Evolutionary conservation across 306 rosid species (phyloP), one percentile per base, ranked within the genome.

Genomic region (Delonix regia): DNA sequence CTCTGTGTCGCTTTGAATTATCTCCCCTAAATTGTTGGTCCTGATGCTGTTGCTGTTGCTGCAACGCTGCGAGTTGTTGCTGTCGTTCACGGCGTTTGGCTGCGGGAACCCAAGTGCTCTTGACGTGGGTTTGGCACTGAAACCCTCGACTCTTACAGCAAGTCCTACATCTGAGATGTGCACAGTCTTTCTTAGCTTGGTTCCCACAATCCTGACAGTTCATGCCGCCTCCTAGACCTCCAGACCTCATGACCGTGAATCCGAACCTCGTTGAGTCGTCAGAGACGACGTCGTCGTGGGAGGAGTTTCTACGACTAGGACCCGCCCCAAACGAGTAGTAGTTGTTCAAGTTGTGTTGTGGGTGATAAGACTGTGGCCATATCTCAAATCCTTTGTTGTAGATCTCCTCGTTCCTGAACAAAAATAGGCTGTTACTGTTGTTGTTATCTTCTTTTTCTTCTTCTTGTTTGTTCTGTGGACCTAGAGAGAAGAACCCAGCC

Each of bases 21-120:
- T 83, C 90, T 7, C 73, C 85, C 27, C 85, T 65, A 33, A 73
- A 45, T 6, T 73, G 75, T 27, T 83, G 69, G 11, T 66, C 44
- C 18, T 70, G 75, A 4, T 89, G 83, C 0, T 80, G 78, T 0
- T 80, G 78, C 9, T 85, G 88, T 4, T 83, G 88, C 22, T 87
- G 91, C 11, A 87, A 62, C 7, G 81, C 72, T 0, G 89, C 45
- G 28, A 86, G 87, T 33, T 90, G 95, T 30, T 91, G 92, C 22
- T 87, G 99, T 15, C 98, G 85, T 75, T 93, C 94, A 2, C 99
- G 94, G 83, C 99, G 96, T 69, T 88, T 96, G 2, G 99, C 89
- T 0, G 97, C 99, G 1, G 99, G 99, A 47, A 96, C 97, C 99
- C 99, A 96, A 68, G 99, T 96, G 87, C 99, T 96, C 88, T 86